Evolutionary conservation across 2,329 filamentous ascomycete genomes (phyloP).

Genomic region (Aspergillus flavus): DNA sequence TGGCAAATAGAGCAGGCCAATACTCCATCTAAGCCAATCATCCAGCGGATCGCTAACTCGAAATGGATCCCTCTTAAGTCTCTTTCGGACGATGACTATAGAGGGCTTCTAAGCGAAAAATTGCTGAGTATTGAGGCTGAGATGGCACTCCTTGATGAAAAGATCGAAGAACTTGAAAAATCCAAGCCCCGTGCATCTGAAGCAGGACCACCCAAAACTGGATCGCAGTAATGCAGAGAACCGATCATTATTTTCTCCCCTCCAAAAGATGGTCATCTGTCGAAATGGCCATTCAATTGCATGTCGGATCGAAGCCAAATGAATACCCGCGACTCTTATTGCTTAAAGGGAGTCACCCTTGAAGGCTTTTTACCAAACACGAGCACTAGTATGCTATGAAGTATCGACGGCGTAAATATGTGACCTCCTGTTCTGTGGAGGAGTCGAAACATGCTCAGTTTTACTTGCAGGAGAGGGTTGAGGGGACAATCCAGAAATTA

Average conservation of each 20-base stretch:
- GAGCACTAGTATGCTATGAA: background rate
- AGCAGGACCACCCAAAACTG: background rate
- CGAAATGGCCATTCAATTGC: background rate
- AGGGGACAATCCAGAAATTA: background rate
- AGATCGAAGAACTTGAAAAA: constrained; percentile 59
- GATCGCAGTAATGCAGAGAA: constrained; percentile 6
- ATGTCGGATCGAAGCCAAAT: background rate
- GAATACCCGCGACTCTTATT: background rate
- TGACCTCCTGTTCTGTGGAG: background rate
- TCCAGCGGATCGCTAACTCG: constrained; percentile 58
- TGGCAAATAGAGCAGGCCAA: constrained; percentile 45
- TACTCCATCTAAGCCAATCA: constrained; percentile 43
- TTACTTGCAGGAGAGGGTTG: background rate
- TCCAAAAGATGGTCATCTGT: background rate
- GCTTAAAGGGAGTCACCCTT: background rate
- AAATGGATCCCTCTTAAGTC: constrained; percentile 73
- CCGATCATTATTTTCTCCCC: background rate
- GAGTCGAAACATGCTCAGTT: background rate
- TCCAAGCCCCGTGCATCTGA: constrained; percentile 16
- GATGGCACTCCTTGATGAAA: constrained; percentile 77
- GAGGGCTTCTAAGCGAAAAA: constrained; percentile 69
- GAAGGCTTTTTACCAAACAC: background rate
- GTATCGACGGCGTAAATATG: background rate
- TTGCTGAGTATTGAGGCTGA: constrained; percentile 72
- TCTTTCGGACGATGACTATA: constrained; percentile 73